Evolutionary conservation across 2,329 filamentous ascomycete species (phyloP), one percentile per base, ranked within the genome.

Genomic region (Penicillium sp.): DNA sequence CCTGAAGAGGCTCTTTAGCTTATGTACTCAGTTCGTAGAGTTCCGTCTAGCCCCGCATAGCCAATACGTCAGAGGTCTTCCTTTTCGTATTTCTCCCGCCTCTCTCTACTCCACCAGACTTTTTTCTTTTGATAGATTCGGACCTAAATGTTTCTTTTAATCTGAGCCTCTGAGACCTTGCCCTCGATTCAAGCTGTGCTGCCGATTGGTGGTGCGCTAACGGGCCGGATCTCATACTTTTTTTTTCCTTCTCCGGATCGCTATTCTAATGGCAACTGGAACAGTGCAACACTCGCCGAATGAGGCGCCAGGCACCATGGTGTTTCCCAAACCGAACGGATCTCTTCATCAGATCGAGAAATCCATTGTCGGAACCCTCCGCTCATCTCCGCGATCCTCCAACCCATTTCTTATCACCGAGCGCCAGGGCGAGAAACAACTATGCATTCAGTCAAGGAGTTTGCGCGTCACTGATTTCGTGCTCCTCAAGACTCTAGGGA

Each of bases 401-500:
- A 75, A 69, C 52, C 72, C 73, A 34, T 73, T 69, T 45, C 66
- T 75, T 38, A 69, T 77, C 55, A 68, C 70, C 45, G 67, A 73
- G 49, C 69, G 70, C 48, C 70, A 69, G 34, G 67, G 75, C 52
- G 68, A 72, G 51, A 73, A 73, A 52, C 67, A 70, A 32, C 61
- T 75, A 29, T 70, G 70, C n/a, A 61, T 75, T 18, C 73, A 75
- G 10, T 71, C 72, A 16, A 63, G 62, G 42, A 68, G 62, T 29
- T 57, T 81, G 51, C 71, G 65, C 21, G 57, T 80, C 34, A 66
- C 66, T 44, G 77, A 81, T 56, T 81, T 81, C 59, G 66, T 74
- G 36, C 66, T 81, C 52, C 61, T 81, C 48, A 77, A 77, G 59
- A 81, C 79, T 7, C 67, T 81, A 44, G 79, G 79, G 22, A 81